phyloP scores from a whole-genome alignment of 2,329 filamentous ascomycete species.

The Monosporascus sp. region DNA sequence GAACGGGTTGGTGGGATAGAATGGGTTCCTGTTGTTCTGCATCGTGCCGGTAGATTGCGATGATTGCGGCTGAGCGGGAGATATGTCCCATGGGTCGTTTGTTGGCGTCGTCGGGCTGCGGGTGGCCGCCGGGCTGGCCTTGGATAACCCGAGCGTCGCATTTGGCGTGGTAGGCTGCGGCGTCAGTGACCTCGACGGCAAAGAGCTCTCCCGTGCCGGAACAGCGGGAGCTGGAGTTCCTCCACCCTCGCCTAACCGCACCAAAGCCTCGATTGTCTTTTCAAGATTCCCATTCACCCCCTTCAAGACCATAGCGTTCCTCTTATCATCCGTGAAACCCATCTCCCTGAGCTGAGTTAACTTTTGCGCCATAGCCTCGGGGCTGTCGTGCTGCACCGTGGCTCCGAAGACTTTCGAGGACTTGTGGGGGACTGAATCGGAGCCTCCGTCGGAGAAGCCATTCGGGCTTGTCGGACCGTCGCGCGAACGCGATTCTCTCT shows the following conservation, averaged over 20 bases:
- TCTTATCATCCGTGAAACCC: conserved; percentile 81
- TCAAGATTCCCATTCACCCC: conserved; percentile 81
- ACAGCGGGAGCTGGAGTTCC: conserved; percentile 36
- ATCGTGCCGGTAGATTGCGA: conserved; percentile 60
- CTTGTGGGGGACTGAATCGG: conserved; percentile 49
- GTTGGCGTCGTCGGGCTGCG: conserved; percentile 39
- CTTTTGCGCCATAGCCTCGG: conserved; percentile 67
- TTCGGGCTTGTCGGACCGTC: conserved; percentile 29
- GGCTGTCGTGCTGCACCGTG: conserved; percentile 49
- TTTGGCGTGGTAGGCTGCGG: conserved; percentile 35
- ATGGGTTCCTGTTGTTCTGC: conserved; percentile 52
- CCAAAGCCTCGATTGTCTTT: conserved; percentile 76
- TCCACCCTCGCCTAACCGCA: conserved; percentile 71
- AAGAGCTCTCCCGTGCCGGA: conserved; percentile 41
- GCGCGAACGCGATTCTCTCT: conserved; percentile 39
- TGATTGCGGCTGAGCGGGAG: conserved; percentile 51
- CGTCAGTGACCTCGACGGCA: conserved; percentile 49
- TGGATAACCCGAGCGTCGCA: conserved; percentile 25
- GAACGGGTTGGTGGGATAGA: conserved; percentile 66
- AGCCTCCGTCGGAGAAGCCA: conserved; percentile 26
- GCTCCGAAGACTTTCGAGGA: conserved; percentile 65
- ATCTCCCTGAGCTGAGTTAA: conserved; percentile 75
- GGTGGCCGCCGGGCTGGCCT: conserved; percentile 20
- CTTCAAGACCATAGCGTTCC: conserved; percentile 76
- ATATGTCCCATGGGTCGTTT: conserved; percentile 64